Conservation (phyloP, 495 filamentous ascomycete species). For the Rusavskia elegans region DNA sequence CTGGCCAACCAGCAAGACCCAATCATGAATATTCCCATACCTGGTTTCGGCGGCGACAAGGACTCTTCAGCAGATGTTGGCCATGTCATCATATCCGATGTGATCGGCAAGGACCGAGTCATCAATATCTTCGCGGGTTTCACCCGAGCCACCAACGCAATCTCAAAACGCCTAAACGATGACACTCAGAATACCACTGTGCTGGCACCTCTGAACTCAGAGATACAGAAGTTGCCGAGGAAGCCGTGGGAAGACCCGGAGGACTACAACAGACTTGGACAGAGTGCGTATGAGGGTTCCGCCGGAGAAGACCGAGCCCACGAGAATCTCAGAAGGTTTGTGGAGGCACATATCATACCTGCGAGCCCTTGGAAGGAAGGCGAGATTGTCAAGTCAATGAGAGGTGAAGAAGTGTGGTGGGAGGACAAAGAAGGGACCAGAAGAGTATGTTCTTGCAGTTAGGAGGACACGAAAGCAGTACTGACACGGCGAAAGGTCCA, state of each 20-base stretch:
- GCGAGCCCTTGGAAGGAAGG: slow-evolving; percentile 65
- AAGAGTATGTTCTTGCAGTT: slow-evolving; percentile 30
- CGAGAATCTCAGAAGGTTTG: slow-evolving; percentile 65
- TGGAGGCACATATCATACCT: slow-evolving; percentile 71
- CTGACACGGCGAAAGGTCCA: slow-evolving; percentile 41
- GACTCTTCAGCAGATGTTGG: slow-evolving; percentile 13
- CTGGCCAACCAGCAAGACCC: slow-evolving; percentile 1
- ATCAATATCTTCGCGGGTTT: slow-evolving; percentile 86
- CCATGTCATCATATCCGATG: slow-evolving; percentile 57
- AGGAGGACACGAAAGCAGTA: neutral
- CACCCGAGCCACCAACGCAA: slow-evolving; percentile 60
- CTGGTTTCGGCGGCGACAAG: slow-evolving; percentile 4
- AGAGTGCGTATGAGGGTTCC: slow-evolving; percentile 64
- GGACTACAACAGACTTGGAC: slow-evolving; percentile 60
- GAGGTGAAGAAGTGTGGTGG: slow-evolving; percentile 68
- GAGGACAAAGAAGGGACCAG: slow-evolving; percentile 58
- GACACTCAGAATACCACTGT: slow-evolving; percentile 64
- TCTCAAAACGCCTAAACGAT: slow-evolving; percentile 58
- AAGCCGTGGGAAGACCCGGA: slow-evolving; percentile 90
- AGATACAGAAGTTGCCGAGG: slow-evolving; percentile 58
- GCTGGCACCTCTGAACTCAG: slow-evolving; percentile 72
- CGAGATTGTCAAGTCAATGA: slow-evolving; percentile 52
- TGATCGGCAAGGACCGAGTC: slow-evolving; percentile 62
- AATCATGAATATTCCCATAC: slow-evolving; percentile 13
- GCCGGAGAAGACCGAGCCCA: slow-evolving; percentile 68